Base-by-base conservation (phyloP, 1,284 basidiomycete genomes). In the Pascua sp. region DNA sequence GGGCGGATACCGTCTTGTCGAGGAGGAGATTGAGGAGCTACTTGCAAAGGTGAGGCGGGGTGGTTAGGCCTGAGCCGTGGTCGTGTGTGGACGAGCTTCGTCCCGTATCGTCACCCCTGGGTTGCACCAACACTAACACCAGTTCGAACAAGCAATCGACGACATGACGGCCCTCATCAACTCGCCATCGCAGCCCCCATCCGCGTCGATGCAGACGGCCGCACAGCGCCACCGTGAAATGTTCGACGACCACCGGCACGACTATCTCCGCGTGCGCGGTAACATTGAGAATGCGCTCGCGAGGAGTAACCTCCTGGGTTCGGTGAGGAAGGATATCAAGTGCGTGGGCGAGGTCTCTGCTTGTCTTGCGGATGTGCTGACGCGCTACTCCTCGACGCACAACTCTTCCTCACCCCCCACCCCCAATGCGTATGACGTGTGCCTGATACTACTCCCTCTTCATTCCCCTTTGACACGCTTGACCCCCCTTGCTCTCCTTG, bases 261-360 rank as follows among this genome's bases (percentile, higher is more conserved):
- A 98, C 72, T 83, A 91, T 59, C 79, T 80, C 51, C 82, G 93
- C 63, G 92, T 91, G 49, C 89, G 91, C 82, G 78, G 82, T 37
- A 92, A 89, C 71, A 85, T 93, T n/a, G 83, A 90, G 66, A 81
- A 86, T 58, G 90, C 91, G 0, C 78, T 95, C 47, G 89, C 94
- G 69, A 84, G 92, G 68, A 87, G 87, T 1, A 94, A 91, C 73
- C 79, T 98, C 15, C 80, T 98, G 17, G 88, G 85, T 36, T 90
- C 89, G n/a, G 93, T 98, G 2, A 84, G 92, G 60, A 92, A 94
- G 65, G 95, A 98, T 67, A 98, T 98, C 64, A 88, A 91, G 91
- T 94, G 64, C 56, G 86, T 81, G 5, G 18, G 4, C 24, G 24
- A 32, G 24, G 24, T 3, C 24, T 4, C 4, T 32, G 24, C 7